phyloP scores from a whole-genome alignment of 1,284 basidiomycete genomes.

The Anthracocystis setariae region DNA sequence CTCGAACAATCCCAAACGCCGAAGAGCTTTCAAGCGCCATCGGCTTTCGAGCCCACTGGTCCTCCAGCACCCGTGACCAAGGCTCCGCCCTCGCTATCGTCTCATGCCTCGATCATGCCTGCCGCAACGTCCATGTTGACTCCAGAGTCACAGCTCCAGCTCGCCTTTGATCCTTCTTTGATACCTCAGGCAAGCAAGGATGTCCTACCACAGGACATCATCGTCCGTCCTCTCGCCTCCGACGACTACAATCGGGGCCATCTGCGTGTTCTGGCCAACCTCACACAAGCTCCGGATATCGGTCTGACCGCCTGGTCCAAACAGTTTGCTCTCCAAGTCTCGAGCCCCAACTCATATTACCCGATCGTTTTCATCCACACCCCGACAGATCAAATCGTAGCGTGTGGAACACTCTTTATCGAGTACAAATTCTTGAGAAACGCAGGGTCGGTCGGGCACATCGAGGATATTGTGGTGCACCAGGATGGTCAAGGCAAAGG shows the following conservation, averaged over 20 bases:
- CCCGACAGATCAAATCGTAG: slow-evolving; percentile 81
- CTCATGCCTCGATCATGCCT: slow-evolving; percentile 36
- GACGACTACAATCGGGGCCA: slow-evolving; percentile 87
- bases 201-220: slow-evolving; percentile 73
- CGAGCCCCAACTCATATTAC: slow-evolving; percentile 73
- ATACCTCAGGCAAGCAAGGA: slow-evolving; percentile 75
- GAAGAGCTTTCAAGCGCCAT: neutral
- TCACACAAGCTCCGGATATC: slow-evolving; percentile 81
- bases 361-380: slow-evolving; percentile 84
- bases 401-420: slow-evolving; percentile 83
- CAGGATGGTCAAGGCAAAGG: slow-evolving; percentile 86
- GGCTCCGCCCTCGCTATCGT: neutral
- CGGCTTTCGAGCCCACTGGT: neutral
- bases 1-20: neutral
- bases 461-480: slow-evolving; percentile 96
- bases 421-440: slow-evolving; percentile 92
- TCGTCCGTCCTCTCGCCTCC: slow-evolving; percentile 85
- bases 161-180: slow-evolving; percentile 77
- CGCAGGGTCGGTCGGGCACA: slow-evolving; percentile 86
- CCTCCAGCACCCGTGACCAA: neutral
- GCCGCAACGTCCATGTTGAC: slow-evolving; percentile 70
- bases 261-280: slow-evolving; percentile 81
- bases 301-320: slow-evolving; percentile 73
- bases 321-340: slow-evolving; percentile 45
- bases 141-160: slow-evolving; percentile 76